Percentiles rank a stretch among this genome's conserved stretches.
Evolutionary conservation across 2,329 filamentous ascomycete species (phyloP).

Genomic region (Trichoderma sp.): DNA sequence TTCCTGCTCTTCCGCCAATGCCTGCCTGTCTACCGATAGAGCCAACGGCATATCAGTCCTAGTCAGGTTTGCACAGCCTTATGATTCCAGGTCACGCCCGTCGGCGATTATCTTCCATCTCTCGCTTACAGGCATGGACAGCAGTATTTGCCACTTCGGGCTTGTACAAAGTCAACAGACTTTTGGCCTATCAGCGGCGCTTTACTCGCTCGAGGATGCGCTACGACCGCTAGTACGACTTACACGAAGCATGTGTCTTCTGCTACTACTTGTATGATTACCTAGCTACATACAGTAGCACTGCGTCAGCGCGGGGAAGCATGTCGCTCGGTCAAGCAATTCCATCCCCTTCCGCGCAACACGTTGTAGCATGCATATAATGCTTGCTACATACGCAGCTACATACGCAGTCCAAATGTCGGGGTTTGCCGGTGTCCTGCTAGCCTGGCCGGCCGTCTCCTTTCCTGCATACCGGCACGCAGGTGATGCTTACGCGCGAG

Average conservation of each 20-base stretch:
- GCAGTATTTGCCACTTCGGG: neutral
- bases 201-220: neutral
- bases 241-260: neutral
- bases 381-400: neutral
- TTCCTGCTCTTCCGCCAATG: neutral
- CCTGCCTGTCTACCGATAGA: neutral
- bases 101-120: constrained; percentile 3
- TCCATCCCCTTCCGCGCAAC: neutral
- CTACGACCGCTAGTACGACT: neutral
- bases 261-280: constrained; percentile 12
- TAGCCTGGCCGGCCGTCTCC: neutral
- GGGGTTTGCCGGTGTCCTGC: neutral
- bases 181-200: neutral
- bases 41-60: neutral
- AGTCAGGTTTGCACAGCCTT: constrained; percentile 12
- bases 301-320: constrained; percentile 22
- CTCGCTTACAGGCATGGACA: constrained; percentile 10
- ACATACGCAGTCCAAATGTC: neutral
- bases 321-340: constrained; percentile 14
- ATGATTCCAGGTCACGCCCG: neutral
- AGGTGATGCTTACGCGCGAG: constrained; percentile 14
- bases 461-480: constrained; percentile 21
- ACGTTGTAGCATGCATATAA: neutral
- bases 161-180: neutral
- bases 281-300: neutral